Percentiles rank a stretch among this genome's conserved stretches.
These are phyloP conservation scores for Calonectria leucothoes DNA, from an alignment of 2,329 filamentous ascomycete species.

Conservation along the genomic window DNA sequence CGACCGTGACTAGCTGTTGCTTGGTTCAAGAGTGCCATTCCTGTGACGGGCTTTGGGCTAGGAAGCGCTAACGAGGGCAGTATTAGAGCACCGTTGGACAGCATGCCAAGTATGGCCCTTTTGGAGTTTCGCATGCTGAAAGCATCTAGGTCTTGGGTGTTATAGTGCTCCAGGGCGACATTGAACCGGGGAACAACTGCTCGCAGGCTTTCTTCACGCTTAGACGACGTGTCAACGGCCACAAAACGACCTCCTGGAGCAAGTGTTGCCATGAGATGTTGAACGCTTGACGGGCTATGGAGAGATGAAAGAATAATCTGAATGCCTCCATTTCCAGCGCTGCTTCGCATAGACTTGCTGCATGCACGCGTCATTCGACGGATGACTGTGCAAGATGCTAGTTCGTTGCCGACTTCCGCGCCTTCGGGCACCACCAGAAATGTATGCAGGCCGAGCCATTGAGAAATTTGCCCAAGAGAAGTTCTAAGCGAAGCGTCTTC, in stretches of 20 bases:
- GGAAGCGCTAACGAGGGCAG: not conserved
- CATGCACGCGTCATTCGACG: not conserved
- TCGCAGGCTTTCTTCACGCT: not conserved
- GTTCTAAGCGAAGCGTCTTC: not conserved
- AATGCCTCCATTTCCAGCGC: not conserved
- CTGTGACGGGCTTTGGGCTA: not conserved
- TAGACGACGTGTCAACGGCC: not conserved
- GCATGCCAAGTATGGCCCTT: not conserved
- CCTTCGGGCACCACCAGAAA: not conserved
- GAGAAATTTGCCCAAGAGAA: not conserved
- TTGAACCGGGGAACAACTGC: not conserved
- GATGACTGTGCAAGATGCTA: not conserved
- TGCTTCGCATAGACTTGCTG: not conserved
- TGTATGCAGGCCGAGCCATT: not conserved
- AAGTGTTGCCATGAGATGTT: not conserved
- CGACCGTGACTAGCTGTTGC: not conserved
- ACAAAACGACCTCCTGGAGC: not conserved
- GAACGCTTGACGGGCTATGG: not conserved
- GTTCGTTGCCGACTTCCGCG: not conserved
- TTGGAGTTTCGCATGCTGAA: not conserved
- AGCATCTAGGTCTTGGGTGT: not conserved
- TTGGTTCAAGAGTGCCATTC: not conserved
- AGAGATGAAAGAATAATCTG: not conserved
- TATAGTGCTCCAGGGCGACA: not conserved
- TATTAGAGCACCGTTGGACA: not conserved